Conservation (phyloP, 2,329 filamentous ascomycete species). For the Trichophyton simii region DNA sequence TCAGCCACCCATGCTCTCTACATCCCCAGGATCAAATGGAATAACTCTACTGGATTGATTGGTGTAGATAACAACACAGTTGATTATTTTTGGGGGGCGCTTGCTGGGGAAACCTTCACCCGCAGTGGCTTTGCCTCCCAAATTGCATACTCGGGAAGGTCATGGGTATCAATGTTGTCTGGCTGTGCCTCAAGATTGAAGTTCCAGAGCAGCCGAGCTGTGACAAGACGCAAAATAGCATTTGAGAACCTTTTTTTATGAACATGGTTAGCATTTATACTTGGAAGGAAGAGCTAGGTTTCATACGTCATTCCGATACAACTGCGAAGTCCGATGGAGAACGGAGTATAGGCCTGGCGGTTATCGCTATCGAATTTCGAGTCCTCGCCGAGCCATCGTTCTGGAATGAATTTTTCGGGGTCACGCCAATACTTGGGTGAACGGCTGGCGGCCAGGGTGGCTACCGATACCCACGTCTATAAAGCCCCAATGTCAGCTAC, state of each 20-base stretch:
- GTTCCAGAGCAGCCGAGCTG: background rate
- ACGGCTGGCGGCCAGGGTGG: background rate
- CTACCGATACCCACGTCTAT: background rate
- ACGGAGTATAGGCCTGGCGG: background rate
- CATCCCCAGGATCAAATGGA: too few relatives aligned
- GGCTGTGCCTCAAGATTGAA: background rate
- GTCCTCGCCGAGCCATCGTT: background rate
- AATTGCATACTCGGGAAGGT: background rate
- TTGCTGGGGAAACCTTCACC: background rate
- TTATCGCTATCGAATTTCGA: background rate
- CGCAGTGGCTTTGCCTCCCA: background rate
- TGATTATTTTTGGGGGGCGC: background rate
- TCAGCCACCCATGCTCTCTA: too few relatives aligned
- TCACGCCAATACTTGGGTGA: background rate
- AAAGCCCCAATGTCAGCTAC: background rate
- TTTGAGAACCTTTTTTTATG: background rate
- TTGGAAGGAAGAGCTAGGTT: background rate
- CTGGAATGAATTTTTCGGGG: background rate
- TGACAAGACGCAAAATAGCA: background rate
- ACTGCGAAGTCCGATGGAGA: background rate
- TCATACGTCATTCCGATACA: background rate
- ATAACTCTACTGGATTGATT: too few relatives aligned
- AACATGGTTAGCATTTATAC: background rate
- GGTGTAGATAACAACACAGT: background rate
- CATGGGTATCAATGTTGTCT: background rate